phyloP scores from a whole-genome alignment of 2,329 filamentous ascomycete species.

The Amphichorda felina region DNA sequence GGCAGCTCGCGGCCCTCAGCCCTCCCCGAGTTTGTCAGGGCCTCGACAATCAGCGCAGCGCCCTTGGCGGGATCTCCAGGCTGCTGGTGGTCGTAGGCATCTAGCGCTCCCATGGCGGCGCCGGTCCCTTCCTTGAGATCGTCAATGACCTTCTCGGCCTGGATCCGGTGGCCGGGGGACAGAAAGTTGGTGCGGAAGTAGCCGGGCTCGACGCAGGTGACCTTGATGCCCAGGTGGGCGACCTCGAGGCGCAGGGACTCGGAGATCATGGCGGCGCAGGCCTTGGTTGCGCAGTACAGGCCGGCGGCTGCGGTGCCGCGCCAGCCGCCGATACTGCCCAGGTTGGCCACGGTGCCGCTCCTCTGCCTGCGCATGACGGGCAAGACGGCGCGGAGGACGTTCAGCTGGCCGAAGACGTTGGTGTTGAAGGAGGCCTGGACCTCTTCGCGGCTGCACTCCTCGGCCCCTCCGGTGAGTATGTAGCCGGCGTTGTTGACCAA shows the following conservation, averaged over 20 bases:
- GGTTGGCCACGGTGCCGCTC: conserved; percentile 17
- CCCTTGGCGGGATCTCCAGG: conserved; percentile 38
- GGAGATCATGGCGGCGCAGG: conserved; percentile 15
- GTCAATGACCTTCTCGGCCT: conserved; percentile 15
- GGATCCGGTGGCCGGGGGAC: conserved; percentile 12
- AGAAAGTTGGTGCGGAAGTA: conserved; percentile 41
- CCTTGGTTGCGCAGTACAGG: conserved; percentile 18
- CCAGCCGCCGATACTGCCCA: conserved; percentile 23
- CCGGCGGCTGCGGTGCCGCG: conserved; percentile 16
- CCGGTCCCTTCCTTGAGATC: conserved; percentile 14
- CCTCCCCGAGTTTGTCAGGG: conserved; percentile 32
- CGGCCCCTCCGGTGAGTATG: conserved; percentile 11
- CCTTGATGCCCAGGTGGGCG: conserved; percentile 28
- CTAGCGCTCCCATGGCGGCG: conserved; percentile 10
- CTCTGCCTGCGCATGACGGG: conserved; percentile 17
- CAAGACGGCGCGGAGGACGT: conserved; percentile 20
- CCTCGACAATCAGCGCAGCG: conserved; percentile 33
- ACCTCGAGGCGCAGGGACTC: conserved; percentile 32
- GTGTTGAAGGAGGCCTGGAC: conserved; percentile 9
- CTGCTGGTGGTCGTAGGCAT: conserved; percentile 28
- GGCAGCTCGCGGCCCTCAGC: no score
- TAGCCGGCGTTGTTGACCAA: conserved; percentile 26
- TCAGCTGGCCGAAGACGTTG: conserved; percentile 25
- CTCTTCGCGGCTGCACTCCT: conserved; percentile 6
- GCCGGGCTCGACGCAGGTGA: conserved; percentile 34